Evolutionary conservation across 805 yeast genomes (phyloP), one percentile per base, ranked within the genome.

Genomic region (Pichia scutulata): DNA sequence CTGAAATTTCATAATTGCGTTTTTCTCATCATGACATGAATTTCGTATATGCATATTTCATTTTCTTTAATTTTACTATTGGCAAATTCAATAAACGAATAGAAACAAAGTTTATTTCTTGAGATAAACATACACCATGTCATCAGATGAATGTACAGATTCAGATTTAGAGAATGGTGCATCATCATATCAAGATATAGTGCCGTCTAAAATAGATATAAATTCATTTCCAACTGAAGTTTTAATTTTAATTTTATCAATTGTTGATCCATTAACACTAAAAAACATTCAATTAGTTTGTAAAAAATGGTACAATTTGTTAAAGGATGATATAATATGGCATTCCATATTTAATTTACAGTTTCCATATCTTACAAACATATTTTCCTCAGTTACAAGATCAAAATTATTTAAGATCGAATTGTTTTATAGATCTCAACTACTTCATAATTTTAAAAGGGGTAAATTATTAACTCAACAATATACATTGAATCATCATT

Each of bases 321-420:
- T 76, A 2, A 66, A 67, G 48, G 77, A 77, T 56, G 69, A 70
- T 49, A 61, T 66, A 12, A 71, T 77, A 24, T 78, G 83, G 83
- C 63, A 64, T 53, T 68, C 66, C 39, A 70, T 78, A 7, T 78
- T 78, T 55, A 60, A 60, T 30, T 55, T 62, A 33, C 64, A 68
- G 44, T 75, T 74, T 54, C 70, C 70, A 1, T 65, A 69, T 7
- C 39, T 66, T 57, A 33, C 58, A 7, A 41, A 33, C 12, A 48
- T 41, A 5, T 78, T 78, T 53, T 72, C 81, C 4, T 68, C 77
- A 6, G 61, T 74, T 13, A 64, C 77, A 2, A 63, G 74, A n/a
- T 68, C 76, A 3, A 54, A 49, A n/a, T 53, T 54, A n/a, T 78
- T 81, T 79, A 63, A 72, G 48, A 58, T 61, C 45, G 84, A 78